Evolutionary conservation across 495 filamentous ascomycete genomes (phyloP), one percentile per base, ranked within the genome.

Genomic region (Daldinia bambusicola): DNA sequence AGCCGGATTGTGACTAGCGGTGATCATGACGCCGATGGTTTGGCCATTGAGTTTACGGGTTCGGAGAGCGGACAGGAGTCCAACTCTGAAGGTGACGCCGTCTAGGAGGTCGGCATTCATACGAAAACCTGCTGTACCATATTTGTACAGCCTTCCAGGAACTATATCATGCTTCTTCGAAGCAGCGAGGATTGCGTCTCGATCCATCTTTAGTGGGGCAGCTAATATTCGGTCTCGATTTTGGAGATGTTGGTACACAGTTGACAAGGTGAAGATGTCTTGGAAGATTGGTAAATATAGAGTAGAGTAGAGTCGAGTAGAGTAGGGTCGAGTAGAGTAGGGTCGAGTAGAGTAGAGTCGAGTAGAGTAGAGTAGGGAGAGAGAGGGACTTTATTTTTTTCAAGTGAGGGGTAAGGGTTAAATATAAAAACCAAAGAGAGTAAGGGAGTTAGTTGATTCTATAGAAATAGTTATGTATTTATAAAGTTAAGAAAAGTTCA

Each of bases 1-100:
- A 3, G 96, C 93, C 40, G 93, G 93, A 81, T 99, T 99, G 87
- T 99, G 95, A 72, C 93, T 97, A 37, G 95, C 95, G 70, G 95
- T 99, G 78, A 99, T 93, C 95, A 99, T 98, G 57, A 99, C 88
- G 78, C 95, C 95, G 77, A 99, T 96, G 74, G 92, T 91, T 83
- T 95, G 91, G 66, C 93, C 90, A 75, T 90, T 89, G 56, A 94
- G 86, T 78, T 94, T 94, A 76, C 92, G 92, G 43, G 93, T 98
- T 40, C 95, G 92, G n/a, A 98, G 86, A 53, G 92, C 89, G 43
- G 96, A 92, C 36, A 97, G 87, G 61, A 98, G 85, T 51, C 94
- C 95, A 45, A 97, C 93, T 50, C 94, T 88, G 78, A 93, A 98
- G 71, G 97, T 87, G 52, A 98, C 92, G 14, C 91, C 94, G 80